phyloP scores from a whole-genome alignment of 2,329 filamentous ascomycete species.

The Ceratocystis destructans region DNA sequence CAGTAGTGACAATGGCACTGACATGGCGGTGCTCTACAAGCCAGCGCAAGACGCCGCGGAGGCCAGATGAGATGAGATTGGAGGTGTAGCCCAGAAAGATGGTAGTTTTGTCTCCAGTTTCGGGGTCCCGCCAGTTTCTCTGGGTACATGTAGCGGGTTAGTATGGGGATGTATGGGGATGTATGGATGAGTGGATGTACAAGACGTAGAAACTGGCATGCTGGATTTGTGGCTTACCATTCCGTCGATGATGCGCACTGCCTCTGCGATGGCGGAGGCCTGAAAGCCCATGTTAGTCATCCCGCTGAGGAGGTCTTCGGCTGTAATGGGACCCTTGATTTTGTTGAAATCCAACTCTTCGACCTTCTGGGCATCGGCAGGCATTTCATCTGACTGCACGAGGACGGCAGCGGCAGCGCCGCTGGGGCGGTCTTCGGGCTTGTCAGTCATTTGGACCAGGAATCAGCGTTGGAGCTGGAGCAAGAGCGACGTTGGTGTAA shows the following conservation, averaged over 20 bases:
- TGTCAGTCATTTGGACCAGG: conserved; percentile 15
- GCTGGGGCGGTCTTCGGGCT: conserved; percentile 36
- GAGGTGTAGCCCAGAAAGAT: conserved; percentile 97
- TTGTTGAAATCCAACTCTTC: conserved; percentile 87
- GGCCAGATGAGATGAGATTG: conserved; percentile 90
- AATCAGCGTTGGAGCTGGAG: background rate
- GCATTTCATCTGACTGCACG: conserved; percentile 69
- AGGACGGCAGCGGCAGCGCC: conserved; percentile 69
- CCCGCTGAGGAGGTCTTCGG: conserved; percentile 65
- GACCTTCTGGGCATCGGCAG: conserved; percentile 64
- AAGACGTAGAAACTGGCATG: background rate
- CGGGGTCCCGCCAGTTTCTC: conserved; percentile 69
- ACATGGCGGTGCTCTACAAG: conserved; percentile 87
- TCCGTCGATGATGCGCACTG: conserved; percentile 80
- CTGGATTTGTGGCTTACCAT: conserved; percentile 49
- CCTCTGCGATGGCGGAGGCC: conserved; percentile 62
- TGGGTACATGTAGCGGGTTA: conserved; percentile 21
- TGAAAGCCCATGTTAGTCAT: conserved; percentile 77
- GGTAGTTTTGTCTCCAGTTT: conserved; percentile 67
- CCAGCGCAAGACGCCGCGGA: conserved; percentile 82
- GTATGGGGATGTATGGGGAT: background rate
- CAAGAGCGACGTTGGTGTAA: background rate
- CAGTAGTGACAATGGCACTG: conserved; percentile 85
- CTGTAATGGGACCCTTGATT: conserved; percentile 64
- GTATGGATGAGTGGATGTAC: no score